Conservation (phyloP, 2,329 filamentous ascomycete genomes). For the Talaromyces piceae region DNA sequence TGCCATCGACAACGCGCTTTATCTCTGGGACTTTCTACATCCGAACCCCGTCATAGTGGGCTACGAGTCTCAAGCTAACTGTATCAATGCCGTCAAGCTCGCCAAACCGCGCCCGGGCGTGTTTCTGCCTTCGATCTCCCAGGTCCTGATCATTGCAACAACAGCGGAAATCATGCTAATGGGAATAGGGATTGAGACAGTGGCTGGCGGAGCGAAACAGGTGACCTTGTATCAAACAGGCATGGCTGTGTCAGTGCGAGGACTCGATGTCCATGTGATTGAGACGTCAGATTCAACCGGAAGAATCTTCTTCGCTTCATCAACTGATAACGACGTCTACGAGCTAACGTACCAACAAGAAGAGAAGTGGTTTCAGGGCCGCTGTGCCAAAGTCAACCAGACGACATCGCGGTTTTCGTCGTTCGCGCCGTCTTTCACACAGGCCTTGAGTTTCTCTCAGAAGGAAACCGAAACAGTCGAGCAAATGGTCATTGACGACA, state of each 20-base stretch:
- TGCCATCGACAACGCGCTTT: constrained; percentile 88
- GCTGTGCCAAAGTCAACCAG: constrained; percentile 83
- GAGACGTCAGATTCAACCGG: constrained; percentile 70
- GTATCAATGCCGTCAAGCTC: constrained; percentile 84
- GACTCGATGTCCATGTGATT: constrained; percentile 69
- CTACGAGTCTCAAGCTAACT: constrained; percentile 80
- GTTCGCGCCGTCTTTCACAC: constrained; percentile 34
- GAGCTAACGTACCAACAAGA: constrained; percentile 96
- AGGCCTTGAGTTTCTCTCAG: constrained; percentile 34
- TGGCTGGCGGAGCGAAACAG: constrained; percentile 59
- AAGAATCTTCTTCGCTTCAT: constrained; percentile 86
- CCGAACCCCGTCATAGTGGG: constrained; percentile 87
- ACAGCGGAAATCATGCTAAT: constrained; percentile 76
- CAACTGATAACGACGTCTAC: constrained; percentile 75
- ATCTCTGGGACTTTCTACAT: constrained; percentile 95
- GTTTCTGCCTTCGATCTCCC: constrained; percentile 76
- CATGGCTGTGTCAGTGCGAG: constrained; percentile 71
- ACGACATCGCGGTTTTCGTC: constrained; percentile 65
- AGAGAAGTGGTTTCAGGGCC: constrained; percentile 90
- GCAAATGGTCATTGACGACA: constrained; percentile 82
- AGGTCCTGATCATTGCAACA: constrained; percentile 84
- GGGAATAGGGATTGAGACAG: constrained; percentile 64
- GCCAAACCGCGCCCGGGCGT: constrained; percentile 79
- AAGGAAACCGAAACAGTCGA: constrained; percentile 56
- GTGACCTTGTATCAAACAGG: constrained; percentile 82